Base-by-base conservation (phyloP, 2,329 filamentous ascomycete species). In the Penicillium sp. region DNA sequence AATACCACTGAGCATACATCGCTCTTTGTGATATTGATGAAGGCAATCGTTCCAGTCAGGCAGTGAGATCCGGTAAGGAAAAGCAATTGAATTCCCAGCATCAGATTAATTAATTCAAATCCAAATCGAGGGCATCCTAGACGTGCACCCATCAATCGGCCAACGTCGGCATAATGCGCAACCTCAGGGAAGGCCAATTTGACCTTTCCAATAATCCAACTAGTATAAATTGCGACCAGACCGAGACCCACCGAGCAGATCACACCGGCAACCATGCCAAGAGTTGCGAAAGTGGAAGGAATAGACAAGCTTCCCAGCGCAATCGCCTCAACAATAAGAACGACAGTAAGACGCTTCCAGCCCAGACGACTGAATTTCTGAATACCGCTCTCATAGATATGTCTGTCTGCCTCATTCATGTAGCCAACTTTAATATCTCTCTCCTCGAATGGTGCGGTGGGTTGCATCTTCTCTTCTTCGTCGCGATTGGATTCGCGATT, bases 151-250 rank as follows among this genome's bases (percentile, higher is more conserved):
- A 50, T 50, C 14, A 50, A 19, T 21, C 48, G 33, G 16, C 48
- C 48, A 19, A 24, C 37, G 39, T 50, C 48, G 8, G 48, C 48
- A 27, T 50, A 50, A 26, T 50, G 48, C 7, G 48, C 48, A 27
- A 50, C n/a, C 33, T 50, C 48, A 37, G 48, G 48, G 48, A 50
- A 50, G 7, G 48, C 48, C 37, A 50, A n/a, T 19, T 50, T 50
- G 48, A 50, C 48, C 48, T 50, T 50, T 39, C 48, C 48, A 29
- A 50, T 50, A 27, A 50, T 50, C 48, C 48, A 50, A 50, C 48
- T 50, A n/a, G 48, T 50, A 50, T 50, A 50, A 22, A 50, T 50
- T 10, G 48, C 48, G 22, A 50, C 33, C 48, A 50, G 10, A 1
- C 48, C 48, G 11, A 50, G 33, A 14, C 48, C 48, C 9, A 50